These are phyloP conservation scores for Plasmodium vivax DNA, from an alignment of 169 alveolate genomes.

Conservation along the genomic window DNA sequence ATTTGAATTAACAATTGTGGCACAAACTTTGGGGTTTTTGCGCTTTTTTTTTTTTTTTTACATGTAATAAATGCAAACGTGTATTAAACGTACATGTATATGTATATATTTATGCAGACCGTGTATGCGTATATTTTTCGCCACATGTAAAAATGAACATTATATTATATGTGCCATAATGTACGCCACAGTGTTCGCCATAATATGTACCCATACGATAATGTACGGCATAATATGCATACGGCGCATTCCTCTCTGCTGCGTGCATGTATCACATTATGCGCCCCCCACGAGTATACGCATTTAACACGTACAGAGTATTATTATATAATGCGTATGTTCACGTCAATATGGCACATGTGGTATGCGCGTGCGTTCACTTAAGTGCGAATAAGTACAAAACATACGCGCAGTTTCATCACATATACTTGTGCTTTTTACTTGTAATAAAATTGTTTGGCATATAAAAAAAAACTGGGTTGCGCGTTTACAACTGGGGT, in stretches of 20 bases:
- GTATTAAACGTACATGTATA: background rate
- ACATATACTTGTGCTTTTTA: background rate
- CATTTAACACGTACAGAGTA: background rate
- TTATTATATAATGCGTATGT: background rate
- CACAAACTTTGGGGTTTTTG: background rate
- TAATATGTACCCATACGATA: background rate
- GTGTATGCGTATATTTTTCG: background rate
- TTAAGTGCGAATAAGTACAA: background rate
- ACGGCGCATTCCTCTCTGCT: background rate
- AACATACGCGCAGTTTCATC: background rate
- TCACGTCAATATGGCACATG: slow-evolving; percentile 10
- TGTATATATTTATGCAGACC: background rate
- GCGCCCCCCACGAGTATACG: background rate
- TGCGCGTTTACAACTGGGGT: background rate
- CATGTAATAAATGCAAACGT: background rate
- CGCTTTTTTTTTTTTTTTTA: background rate
- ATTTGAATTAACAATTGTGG: background rate
- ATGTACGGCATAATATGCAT: background rate
- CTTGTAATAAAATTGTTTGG: background rate
- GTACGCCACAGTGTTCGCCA: background rate
- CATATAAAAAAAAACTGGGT: background rate
- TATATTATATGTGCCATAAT: background rate
- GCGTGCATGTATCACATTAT: background rate
- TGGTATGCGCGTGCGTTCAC: background rate
- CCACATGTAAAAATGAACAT: background rate